A percentile compares a stretch with the other conserved stretches of the same genome.
Evolutionary conservation across 2,329 filamentous ascomycete species (phyloP).

Genomic region (Fusarium sarcochroum): DNA sequence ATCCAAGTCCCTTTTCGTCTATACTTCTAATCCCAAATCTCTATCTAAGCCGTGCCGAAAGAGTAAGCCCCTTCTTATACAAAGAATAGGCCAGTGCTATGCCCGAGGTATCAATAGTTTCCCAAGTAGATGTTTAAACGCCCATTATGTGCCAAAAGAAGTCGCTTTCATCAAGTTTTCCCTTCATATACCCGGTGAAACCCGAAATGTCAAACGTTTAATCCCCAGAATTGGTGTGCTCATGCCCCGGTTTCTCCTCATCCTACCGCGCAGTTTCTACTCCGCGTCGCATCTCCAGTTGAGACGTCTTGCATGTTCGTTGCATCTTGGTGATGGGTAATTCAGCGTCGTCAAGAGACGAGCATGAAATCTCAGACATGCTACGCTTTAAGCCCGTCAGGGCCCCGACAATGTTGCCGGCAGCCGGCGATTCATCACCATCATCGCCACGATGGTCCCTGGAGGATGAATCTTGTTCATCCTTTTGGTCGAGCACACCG

Average conservation of each 20-base stretch:
- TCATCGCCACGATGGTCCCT: constrained; percentile 50
- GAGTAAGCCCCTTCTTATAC: constrained; percentile 20
- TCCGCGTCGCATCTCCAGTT: constrained; percentile 56
- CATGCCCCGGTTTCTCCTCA: constrained; percentile 8
- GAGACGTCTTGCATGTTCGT: constrained; percentile 57
- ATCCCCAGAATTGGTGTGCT: neutral
- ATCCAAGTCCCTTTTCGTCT: constrained; percentile 35
- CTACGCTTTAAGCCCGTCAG: constrained; percentile 63
- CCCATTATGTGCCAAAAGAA: constrained; percentile 34
- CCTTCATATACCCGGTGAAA: neutral
- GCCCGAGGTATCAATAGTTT: constrained; percentile 40
- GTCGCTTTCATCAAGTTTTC: constrained; percentile 30
- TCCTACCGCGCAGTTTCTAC: constrained; percentile 45
- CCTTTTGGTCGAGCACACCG: constrained; percentile 60
- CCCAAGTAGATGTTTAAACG: constrained; percentile 29
- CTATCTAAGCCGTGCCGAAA: constrained; percentile 14
- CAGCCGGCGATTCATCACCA: constrained; percentile 39
- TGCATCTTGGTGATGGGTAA: constrained; percentile 55
- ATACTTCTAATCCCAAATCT: constrained; percentile 41
- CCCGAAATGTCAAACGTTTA: constrained; percentile 3
- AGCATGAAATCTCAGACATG: constrained; percentile 67
- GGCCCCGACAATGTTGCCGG: constrained; percentile 44
- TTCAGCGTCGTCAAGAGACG: constrained; percentile 52
- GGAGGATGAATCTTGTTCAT: constrained; percentile 48
- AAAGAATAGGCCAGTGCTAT: constrained; percentile 30